phyloP scores from a whole-genome alignment of 306 rosid genomes.

The Alnus glutinosa region DNA sequence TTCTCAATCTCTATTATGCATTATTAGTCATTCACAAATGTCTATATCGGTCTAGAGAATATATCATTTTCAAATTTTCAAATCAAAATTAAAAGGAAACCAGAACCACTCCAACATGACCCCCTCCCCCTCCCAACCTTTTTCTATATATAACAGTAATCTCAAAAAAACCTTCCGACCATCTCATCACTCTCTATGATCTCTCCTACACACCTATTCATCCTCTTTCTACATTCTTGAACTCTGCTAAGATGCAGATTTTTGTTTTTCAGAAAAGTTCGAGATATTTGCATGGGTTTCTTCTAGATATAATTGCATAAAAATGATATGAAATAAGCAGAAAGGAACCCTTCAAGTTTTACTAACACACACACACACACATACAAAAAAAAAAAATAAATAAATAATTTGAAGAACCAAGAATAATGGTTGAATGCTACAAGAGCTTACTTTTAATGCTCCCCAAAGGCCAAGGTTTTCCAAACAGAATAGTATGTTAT shows the following conservation, averaged over 20 bases:
- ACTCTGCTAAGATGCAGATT: not conserved
- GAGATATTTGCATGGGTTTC: not conserved
- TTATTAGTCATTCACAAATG: not conserved
- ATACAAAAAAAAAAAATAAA: not conserved
- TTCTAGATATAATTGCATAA: not conserved
- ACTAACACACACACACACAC: not conserved
- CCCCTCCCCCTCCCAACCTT: not conserved
- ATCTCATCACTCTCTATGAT: not conserved
- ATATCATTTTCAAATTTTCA: not conserved
- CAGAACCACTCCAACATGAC: not conserved
- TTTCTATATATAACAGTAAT: not conserved
- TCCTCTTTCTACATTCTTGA: not conserved
- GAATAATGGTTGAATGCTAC: constrained; percentile 21
- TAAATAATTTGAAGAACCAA: constrained; percentile 18
- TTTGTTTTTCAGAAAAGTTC: not conserved
- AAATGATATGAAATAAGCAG: not conserved
- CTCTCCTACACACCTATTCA: not conserved
- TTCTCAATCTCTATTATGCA: not conserved
- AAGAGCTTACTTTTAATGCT: constrained; percentile 65
- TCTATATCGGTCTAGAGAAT: not conserved
- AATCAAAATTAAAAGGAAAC: not conserved
- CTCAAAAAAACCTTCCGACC: not conserved
- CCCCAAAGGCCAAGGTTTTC: constrained; percentile 83
- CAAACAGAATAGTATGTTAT: constrained; percentile 68
- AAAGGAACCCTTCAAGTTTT: not conserved